These are phyloP conservation scores for Paraphaeosphaeria sporulosa DNA, from an alignment of 2,329 filamentous ascomycete species.

Conservation along the genomic window DNA sequence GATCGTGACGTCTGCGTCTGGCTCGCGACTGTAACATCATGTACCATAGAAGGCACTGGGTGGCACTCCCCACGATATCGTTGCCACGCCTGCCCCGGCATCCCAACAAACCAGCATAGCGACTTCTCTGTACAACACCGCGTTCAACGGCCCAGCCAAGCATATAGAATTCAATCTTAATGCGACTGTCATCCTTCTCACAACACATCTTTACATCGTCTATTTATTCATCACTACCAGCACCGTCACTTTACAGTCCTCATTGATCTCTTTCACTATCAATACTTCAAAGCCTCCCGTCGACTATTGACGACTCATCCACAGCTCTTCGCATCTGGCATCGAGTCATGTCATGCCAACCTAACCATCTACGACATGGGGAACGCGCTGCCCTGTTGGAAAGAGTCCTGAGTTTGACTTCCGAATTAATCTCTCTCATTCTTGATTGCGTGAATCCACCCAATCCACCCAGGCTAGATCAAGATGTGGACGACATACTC, in stretches of 20 bases:
- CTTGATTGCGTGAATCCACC: neutral
- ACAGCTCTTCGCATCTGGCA: neutral
- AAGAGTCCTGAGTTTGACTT: neutral
- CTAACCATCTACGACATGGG: neutral
- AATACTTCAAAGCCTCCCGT: neutral
- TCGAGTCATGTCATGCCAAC: neutral
- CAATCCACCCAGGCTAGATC: neutral
- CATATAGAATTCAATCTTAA: neutral
- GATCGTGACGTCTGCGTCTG: constrained; percentile 18
- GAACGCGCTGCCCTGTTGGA: neutral
- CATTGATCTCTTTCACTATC: neutral
- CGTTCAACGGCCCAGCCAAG: neutral
- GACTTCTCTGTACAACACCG: neutral
- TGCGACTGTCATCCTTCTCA: neutral
- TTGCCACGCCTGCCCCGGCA: neutral
- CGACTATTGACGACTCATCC: neutral
- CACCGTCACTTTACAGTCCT: neutral
- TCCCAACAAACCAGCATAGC: too few relatives aligned
- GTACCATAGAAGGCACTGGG: neutral
- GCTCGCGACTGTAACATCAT: neutral
- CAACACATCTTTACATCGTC: neutral
- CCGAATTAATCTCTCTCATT: neutral
- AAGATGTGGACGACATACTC: neutral
- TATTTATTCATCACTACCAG: neutral
- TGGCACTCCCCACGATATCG: neutral